Evolutionary conservation across 345 rosid species (phyloP).

Genomic region (Syzygium aqueum): DNA sequence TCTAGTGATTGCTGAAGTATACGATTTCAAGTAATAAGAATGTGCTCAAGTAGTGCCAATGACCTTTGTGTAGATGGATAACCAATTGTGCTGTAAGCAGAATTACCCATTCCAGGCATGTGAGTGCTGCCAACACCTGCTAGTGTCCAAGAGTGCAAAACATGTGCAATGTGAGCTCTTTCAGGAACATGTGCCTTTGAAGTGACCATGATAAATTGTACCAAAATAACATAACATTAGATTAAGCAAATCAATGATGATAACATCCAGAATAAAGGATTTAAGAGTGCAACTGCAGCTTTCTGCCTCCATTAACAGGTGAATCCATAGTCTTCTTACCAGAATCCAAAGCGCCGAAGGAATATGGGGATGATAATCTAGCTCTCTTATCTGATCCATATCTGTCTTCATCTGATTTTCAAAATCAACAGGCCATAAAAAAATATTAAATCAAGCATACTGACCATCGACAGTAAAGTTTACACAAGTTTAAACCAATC

Average conservation of each 20-base stretch:
- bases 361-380: slow-evolving; percentile 22
- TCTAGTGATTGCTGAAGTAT: slow-evolving; percentile 20
- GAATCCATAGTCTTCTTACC: slow-evolving; percentile 27
- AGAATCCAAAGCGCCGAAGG: slow-evolving; percentile 30
- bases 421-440: not conserved
- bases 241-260: slow-evolving; percentile 3
- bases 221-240: not conserved
- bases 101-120: slow-evolving; percentile 82
- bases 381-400: slow-evolving; percentile 47
- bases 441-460: not conserved
- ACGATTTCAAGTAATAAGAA: slow-evolving; percentile 28
- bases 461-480: not conserved
- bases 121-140: slow-evolving; percentile 96
- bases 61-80: slow-evolving; percentile 96
- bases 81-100: slow-evolving; percentile 83
- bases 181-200: slow-evolving; percentile 39
- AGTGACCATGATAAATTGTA: slow-evolving; percentile 28
- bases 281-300: not conserved
- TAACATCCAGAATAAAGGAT: not conserved
- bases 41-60: slow-evolving; percentile 83
- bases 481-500: not conserved
- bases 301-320: not conserved
- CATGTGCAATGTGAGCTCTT: slow-evolving; percentile 86
- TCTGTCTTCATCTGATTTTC: slow-evolving; percentile 47
- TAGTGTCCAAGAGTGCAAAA: slow-evolving; percentile 93